phyloP scores from a whole-genome alignment of 257 asterid species.

The Nyctanthes arbortristis region DNA sequence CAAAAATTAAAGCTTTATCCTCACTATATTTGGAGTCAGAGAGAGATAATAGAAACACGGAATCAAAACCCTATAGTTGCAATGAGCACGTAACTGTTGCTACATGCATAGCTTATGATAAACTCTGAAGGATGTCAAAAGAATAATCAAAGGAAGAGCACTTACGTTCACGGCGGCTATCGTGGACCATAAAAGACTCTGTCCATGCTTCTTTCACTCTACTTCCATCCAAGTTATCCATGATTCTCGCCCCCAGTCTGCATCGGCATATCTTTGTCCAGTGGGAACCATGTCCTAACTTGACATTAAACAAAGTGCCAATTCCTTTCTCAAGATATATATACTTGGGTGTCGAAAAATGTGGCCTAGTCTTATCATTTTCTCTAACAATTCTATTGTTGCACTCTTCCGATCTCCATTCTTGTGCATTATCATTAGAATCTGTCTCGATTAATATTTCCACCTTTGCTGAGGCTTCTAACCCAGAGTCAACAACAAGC shows the following conservation, averaged over 20 bases:
- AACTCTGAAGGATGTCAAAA: not conserved
- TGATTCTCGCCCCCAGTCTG: constrained; percentile 49
- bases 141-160: not conserved
- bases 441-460: constrained; percentile 40
- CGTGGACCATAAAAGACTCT: constrained; percentile 41
- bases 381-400: constrained; percentile 28
- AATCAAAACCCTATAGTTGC: too few species aligned
- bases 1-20: too few species aligned
- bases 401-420: constrained; percentile 33
- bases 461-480: constrained; percentile 42
- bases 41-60: too few species aligned
- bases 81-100: not conserved
- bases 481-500: constrained; percentile 27
- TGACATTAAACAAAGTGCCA: constrained; percentile 28
- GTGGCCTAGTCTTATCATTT: constrained; percentile 44
- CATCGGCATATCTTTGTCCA: constrained; percentile 43
- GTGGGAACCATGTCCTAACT: constrained; percentile 32
- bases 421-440: constrained; percentile 17
- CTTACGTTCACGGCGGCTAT: constrained; percentile 43
- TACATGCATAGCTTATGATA: not conserved
- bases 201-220: constrained; percentile 44
- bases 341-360: constrained; percentile 31
- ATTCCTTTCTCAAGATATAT: constrained; percentile 38
- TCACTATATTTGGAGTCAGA: too few species aligned
- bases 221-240: constrained; percentile 24